Evolutionary conservation across 2,329 filamentous ascomycete species (phyloP).

Genomic region (Sclerotinia subarctica): DNA sequence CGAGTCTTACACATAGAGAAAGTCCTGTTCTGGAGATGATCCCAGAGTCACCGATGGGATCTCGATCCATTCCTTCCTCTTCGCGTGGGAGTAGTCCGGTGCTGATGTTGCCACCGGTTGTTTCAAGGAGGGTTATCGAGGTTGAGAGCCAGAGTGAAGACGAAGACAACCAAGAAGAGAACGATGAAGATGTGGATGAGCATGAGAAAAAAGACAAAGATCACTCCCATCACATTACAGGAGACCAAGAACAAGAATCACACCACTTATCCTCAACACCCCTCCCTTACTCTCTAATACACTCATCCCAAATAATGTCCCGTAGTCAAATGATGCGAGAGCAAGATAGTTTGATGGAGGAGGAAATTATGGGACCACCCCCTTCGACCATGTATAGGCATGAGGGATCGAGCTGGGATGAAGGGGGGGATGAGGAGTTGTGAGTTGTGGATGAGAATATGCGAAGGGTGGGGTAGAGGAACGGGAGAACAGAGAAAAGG

Average conservation of each 20-base stretch:
- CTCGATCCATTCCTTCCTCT: conserved; percentile 23
- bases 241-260: neutral
- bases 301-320: conserved; percentile 12
- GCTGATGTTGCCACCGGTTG: neutral
- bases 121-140: neutral
- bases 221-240: neutral
- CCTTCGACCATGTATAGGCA: neutral
- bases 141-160: neutral
- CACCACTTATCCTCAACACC: neutral
- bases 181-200: neutral
- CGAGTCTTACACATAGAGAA: neutral
- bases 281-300: conserved; percentile 3
- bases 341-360: conserved; percentile 18
- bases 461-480: no score
- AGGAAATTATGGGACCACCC: conserved; percentile 11
- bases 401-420: no score
- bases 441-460: no score
- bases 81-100: neutral
- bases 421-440: no score
- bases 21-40: conserved; percentile 28
- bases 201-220: neutral
- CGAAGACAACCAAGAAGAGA: neutral
- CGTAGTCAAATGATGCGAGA: conserved; percentile 15
- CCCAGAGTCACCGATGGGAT: conserved; percentile 33
- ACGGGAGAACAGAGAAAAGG: no score